Percentiles rank a stretch among this genome's conserved stretches.
Conservation (phyloP, 768 basidiomycete genomes). For the Boletus speciosus region DNA sequence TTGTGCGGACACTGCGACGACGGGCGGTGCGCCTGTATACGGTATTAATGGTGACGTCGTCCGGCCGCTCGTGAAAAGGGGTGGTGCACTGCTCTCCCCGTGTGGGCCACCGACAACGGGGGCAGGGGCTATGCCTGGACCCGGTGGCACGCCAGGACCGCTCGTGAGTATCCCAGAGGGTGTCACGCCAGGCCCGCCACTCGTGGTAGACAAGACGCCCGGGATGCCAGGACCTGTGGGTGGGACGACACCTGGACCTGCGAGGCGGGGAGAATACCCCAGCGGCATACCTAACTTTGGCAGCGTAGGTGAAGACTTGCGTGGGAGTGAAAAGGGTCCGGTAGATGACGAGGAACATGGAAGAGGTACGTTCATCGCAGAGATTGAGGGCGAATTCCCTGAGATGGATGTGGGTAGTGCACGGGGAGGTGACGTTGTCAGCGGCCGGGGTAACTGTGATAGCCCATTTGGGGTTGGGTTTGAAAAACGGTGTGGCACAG, state of each 20-base stretch:
- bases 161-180: conserved; percentile 27
- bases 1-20: conserved; percentile 9
- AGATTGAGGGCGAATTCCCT: conserved; percentile 18
- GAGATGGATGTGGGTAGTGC: conserved; percentile 20
- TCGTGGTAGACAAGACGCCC: conserved; percentile 19
- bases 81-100: conserved; percentile 8
- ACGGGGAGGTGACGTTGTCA: conserved; percentile 39
- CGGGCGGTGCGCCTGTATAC: conserved; percentile 8
- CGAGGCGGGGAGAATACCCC: conserved; percentile 28
- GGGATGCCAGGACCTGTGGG: conserved; percentile 28
- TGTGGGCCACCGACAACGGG: conserved; percentile 3
- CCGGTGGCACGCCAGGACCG: conserved; percentile 28
- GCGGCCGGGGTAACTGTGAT: conserved; percentile 20
- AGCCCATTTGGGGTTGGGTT: conserved; percentile 22
- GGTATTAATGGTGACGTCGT: conserved; percentile 26
- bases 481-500: conserved; percentile 28
- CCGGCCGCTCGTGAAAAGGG: conserved; percentile 14
- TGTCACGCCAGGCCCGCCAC: conserved; percentile 19
- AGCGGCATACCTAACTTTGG: conserved; percentile 29
- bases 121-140: conserved; percentile 27
- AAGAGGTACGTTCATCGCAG: conserved; percentile 13
- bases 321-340: conserved; percentile 19
- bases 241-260: conserved; percentile 30
- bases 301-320: conserved; percentile 26
- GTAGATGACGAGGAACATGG: conserved; percentile 15